Evolutionary conservation across 768 basidiomycete genomes (phyloP), one percentile per base, ranked within the genome.

Genomic region (Naganishia randhawae): DNA sequence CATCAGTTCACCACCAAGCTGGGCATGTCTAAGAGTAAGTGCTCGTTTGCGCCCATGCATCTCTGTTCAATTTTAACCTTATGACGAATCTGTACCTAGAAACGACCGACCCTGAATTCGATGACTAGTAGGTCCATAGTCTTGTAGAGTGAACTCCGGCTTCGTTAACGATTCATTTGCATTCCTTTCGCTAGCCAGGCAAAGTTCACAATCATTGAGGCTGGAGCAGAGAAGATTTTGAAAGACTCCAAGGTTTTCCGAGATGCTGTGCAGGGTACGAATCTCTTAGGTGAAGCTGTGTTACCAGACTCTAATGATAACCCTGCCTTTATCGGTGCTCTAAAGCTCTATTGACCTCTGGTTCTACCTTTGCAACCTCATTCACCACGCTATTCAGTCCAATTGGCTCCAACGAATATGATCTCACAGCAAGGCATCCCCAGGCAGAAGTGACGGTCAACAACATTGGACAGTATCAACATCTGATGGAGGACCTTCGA

Each of bases 11-110:
- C 89, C 67, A 85, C 85, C 75, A 90, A 87, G 83, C 88, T 89
- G 74, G 96, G 96, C 33, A 88, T 92, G 86, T 81, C 92, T 39
- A 95, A 95, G 85, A 94, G 95, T 95, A 77, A 82, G 86, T 79
- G 2, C 50, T 53, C 22, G 13, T 17, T 53, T 14, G 25, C 16
- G 22, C 25, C 50, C 39, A 62, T 48, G 37, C 33, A 25, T 52
- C 10, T 19, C 22, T 19, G 50, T 39, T 50, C 50, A 33, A 31
- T 65, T 66, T 32, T 27, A 45, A 45, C 68, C 63, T 62, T 61
- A 65, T 61, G 33, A 41, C 61, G 33, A 67, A 50, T 50, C 29
- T n/a, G n/a, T 67, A 68, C 50, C 27, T 73, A 87, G 91, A 89
- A 80, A 91, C 91, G 5, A 83, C 80, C 73, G 93, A 94, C 82